Base-by-base conservation (phyloP, 2,329 filamentous ascomycete genomes). In the Diaporthe caulivora region DNA sequence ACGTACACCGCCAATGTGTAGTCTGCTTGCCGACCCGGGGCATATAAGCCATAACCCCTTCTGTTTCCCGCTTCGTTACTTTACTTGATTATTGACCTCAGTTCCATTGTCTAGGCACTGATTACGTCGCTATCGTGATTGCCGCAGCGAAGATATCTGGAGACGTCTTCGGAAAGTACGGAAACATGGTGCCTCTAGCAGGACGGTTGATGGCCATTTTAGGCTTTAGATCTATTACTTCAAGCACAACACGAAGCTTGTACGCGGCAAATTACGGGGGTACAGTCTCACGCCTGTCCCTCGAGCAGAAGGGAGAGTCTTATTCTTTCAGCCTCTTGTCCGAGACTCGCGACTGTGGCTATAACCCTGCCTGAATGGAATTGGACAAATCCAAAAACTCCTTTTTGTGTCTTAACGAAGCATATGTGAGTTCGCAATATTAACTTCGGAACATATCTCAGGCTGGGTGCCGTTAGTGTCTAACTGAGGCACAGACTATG, bases 311-410 rank as follows among this genome's bases (percentile, higher is more conserved):
- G 5, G 24, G 2, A 31, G 58, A 40, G 1, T 9, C 15, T 13
- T 47, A 62, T 18, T 31, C 40, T 1, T 2, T 62, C 40, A 42
- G 17, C 10, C 1, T 47, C 7, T 26, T 62, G 17, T 26, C 58
- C 10, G 40, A 62, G n/a, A 47, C 58, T 10, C 1, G 15, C 3
- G 40, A 47, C 2, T 62, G 58, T 31, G 58, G 58, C 40, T 44
- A 62, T 17, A 62, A 62, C 18, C 40, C 58, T 5, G 40, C 58
- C 3, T 62, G 58, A 40, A 31, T 62, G 58, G 58, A 47, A 6
- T 31, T 62, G 26, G 58, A 62, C 18, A 62, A 26, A 31, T n/a
- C 58, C 6, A 47, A 40, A 9, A 47, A 31, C 1, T 7, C 21
- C 6, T 11, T 62, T 5, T 18, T 62, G 26, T 62, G 58, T 8